Base-by-base conservation (phyloP, 163 green algal genomes). In the Scenedesmus sp. region DNA sequence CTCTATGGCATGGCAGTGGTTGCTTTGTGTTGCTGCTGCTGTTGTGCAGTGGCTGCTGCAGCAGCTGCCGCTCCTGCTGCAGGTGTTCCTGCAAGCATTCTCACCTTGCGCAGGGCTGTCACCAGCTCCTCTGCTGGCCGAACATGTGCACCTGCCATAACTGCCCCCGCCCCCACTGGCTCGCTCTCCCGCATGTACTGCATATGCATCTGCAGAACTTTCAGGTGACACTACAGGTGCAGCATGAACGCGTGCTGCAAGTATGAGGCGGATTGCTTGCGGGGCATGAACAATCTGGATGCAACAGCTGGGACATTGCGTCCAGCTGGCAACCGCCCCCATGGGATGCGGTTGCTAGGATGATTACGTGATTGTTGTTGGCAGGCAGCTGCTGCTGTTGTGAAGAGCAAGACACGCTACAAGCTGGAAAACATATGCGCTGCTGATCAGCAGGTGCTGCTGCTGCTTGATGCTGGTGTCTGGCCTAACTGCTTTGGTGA, bases 71-170 rank as follows among this genome's bases (percentile, higher is more conserved):
- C 43, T 59, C 10, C 42, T 26, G 44, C 80, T 43, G 44, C 43
- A n/a, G n/a, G n/a, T 86, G 80, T n/a, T 86, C 44, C 82, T 87
- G 73, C 73, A 82, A n/a, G 24, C 81, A 33, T 30, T 46, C 30
- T 26, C 44, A 92, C 88, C 88, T 87, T 87, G 59, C 80, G 80
- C 88, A 92, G 44, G 6, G 88, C 88, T 26, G 88, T 92, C 35
- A 88, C 61, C 30, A 92, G 88, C 80, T 92, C 88, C n/a, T 92
- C 88, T 72, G 80, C 88, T 40, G 88, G 88, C 16, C 88, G 65
- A 13, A 78, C 35, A 12, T 84, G 56, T 40, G 78, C 61, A 24
- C 88, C 88, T 35, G 80, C 61, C 73, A 92, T 42, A 3, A 92
- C 76, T n/a, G 80, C 80, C 3, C 85, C 76, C 18, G 80, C 61